Percentiles rank a stretch among this genome's conserved stretches.
Evolutionary conservation across 495 filamentous ascomycete genomes (phyloP).

Genomic region (Xylaria flabelliformis): DNA sequence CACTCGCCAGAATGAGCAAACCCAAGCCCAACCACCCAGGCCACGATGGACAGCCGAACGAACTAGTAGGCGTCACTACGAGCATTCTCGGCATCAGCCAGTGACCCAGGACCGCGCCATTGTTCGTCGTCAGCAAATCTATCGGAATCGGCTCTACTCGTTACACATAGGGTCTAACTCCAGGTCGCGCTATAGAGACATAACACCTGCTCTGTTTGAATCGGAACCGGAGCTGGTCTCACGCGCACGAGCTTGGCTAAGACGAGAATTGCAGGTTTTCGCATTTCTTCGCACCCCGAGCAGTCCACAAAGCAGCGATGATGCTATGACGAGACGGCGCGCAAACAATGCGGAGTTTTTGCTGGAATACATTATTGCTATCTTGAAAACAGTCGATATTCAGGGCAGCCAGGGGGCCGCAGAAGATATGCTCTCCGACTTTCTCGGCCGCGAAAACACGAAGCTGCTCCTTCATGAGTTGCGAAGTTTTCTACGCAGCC

Average conservation of each 20-base stretch:
- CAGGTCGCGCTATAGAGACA: conserved; percentile 73
- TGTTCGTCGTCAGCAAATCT: conserved; percentile 73
- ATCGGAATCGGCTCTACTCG: conserved; percentile 77
- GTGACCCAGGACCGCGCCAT: conserved; percentile 62
- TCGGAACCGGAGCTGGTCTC: conserved; percentile 72
- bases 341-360: conserved; percentile 87
- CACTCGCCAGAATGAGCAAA: conserved; percentile 16
- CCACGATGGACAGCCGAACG: conserved; percentile 17
- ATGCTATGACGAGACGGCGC: conserved; percentile 49
- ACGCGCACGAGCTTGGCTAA: conserved; percentile 84
- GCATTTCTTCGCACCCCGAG: conserved; percentile 62
- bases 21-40: conserved; percentile 8
- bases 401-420: conserved; percentile 84
- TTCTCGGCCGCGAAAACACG: conserved; percentile 79
- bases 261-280: conserved; percentile 89
- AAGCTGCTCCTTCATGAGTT: conserved; percentile 86
- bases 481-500: conserved; percentile 79
- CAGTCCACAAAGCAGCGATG: conserved; percentile 36
- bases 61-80: conserved; percentile 31
- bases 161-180: conserved; percentile 86
- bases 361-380: conserved; percentile 85
- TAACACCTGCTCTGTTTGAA: conserved; percentile 71
- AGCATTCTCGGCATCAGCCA: conserved; percentile 29
- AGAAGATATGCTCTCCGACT: conserved; percentile 86
- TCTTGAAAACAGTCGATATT: conserved; percentile 89